Conservation (phyloP, 805 yeast species). For the Teunomyces lycoperdinae region DNA sequence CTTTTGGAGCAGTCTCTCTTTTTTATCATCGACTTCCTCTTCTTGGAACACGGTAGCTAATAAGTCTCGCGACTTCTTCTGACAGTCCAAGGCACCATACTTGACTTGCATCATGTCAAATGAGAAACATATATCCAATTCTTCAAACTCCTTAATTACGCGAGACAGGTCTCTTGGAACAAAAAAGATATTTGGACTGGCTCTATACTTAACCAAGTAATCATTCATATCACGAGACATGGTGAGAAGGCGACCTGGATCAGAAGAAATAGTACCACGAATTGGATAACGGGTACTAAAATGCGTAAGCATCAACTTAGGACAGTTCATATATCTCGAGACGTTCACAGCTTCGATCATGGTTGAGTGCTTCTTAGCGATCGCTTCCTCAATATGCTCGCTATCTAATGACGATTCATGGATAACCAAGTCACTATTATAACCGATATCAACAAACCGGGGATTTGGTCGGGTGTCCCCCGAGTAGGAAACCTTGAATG, state of each 20-base stretch:
- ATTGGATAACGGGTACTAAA: slow-evolving; percentile 80
- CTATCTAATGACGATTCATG: slow-evolving; percentile 95
- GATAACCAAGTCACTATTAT: slow-evolving; percentile 65
- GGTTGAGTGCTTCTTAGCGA: slow-evolving; percentile 81
- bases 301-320: slow-evolving; percentile 76
- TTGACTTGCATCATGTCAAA: slow-evolving; percentile 38
- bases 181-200: slow-evolving; percentile 25
- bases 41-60: slow-evolving; percentile 25
- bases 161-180: slow-evolving; percentile 5
- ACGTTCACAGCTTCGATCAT: slow-evolving; percentile 80
- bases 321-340: slow-evolving; percentile 68
- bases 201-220: slow-evolving; percentile 25
- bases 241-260: slow-evolving; percentile 18
- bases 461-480: slow-evolving; percentile 91
- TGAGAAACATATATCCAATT: slow-evolving; percentile 39
- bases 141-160: slow-evolving; percentile 18
- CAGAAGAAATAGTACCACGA: slow-evolving; percentile 28
- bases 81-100: slow-evolving; percentile 25
- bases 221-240: slow-evolving; percentile 22
- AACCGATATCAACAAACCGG: slow-evolving; percentile 64
- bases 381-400: slow-evolving; percentile 72
- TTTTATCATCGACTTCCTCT: slow-evolving; percentile 16
- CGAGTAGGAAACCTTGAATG: slow-evolving; percentile 78
- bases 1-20: slow-evolving; percentile 23
- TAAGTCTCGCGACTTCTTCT: slow-evolving; percentile 20